phyloP scores from a whole-genome alignment of 345 rosid species.

The Citrus medica region DNA sequence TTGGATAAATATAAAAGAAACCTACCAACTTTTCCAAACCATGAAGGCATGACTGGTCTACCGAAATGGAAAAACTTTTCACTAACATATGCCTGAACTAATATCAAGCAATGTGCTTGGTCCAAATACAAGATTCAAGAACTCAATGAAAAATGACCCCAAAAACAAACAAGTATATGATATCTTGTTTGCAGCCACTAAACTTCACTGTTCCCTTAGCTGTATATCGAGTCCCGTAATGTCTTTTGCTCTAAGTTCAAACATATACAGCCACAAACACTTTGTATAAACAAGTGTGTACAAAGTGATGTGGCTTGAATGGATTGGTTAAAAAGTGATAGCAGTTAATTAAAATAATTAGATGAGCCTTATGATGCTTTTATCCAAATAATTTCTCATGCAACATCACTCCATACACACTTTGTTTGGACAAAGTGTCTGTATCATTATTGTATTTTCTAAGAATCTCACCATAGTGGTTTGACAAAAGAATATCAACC shows the following conservation, averaged over 20 bases:
- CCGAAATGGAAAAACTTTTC: not conserved
- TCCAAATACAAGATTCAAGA: too few species aligned
- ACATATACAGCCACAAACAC: not conserved
- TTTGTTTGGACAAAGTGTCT: too few species aligned
- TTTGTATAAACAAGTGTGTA: too few species aligned
- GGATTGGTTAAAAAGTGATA: too few species aligned
- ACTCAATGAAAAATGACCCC: not conserved
- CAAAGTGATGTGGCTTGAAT: too few species aligned
- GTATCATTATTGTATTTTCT: too few species aligned
- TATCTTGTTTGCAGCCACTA: not conserved
- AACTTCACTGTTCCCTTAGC: not conserved
- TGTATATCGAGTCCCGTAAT: not conserved
- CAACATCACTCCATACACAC: too few species aligned
- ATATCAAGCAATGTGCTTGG: not conserved
- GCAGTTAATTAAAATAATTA: too few species aligned
- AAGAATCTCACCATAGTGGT: not conserved
- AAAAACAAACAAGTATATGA: not conserved
- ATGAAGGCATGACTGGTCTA: not conserved
- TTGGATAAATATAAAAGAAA: not conserved
- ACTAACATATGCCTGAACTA: not conserved
- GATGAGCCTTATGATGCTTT: too few species aligned
- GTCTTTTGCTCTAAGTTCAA: not conserved
- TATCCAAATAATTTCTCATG: too few species aligned
- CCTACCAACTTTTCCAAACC: not conserved
- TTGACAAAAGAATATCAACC: not conserved